Conservation (phyloP, 2,329 filamentous ascomycete species). For the Ceratocystis ficicola region DNA sequence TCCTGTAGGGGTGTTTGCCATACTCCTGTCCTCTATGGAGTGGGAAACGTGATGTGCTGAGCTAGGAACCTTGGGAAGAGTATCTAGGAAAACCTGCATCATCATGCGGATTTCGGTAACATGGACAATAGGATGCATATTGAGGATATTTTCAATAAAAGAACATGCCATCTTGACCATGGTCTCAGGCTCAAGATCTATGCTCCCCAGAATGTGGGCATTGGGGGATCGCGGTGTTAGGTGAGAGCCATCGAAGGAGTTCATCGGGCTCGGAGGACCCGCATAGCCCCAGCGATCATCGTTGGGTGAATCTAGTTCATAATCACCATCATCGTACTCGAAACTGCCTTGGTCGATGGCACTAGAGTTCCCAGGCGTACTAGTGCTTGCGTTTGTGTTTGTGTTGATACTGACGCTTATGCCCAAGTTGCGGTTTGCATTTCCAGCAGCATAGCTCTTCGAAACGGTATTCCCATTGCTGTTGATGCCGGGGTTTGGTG, state of each 20-base stretch:
- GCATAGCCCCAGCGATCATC: constrained; percentile 49
- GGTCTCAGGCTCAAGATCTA: constrained; percentile 39
- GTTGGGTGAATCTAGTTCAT: constrained; percentile 32
- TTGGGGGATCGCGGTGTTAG: constrained; percentile 1
- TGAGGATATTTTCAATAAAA: constrained; percentile 50
- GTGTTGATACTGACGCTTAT: background rate
- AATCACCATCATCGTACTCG: constrained; percentile 37
- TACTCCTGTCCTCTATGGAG: constrained; percentile 5
- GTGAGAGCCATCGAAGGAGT: constrained; percentile 25
- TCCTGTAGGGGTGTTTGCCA: constrained; percentile 5
- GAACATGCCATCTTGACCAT: constrained; percentile 44
- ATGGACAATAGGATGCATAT: constrained; percentile 52
- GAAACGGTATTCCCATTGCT: background rate
- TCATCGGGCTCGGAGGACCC: constrained; percentile 37
- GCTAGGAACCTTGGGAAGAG: constrained; percentile 29
- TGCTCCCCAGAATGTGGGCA: constrained; percentile 4
- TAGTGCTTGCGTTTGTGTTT: background rate
- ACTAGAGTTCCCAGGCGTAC: background rate
- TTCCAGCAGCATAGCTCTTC: background rate
- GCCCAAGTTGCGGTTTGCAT: background rate
- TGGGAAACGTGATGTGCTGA: constrained; percentile 1
- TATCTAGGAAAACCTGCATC: constrained; percentile 42
- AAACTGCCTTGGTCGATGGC: constrained; percentile 29
- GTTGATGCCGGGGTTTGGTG: background rate
- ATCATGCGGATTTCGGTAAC: constrained; percentile 41